Evolutionary conservation across 129 eudicot species (phyloP), one percentile per base, ranked within the genome.

Genomic region (Chrysanthemum makinoi): DNA sequence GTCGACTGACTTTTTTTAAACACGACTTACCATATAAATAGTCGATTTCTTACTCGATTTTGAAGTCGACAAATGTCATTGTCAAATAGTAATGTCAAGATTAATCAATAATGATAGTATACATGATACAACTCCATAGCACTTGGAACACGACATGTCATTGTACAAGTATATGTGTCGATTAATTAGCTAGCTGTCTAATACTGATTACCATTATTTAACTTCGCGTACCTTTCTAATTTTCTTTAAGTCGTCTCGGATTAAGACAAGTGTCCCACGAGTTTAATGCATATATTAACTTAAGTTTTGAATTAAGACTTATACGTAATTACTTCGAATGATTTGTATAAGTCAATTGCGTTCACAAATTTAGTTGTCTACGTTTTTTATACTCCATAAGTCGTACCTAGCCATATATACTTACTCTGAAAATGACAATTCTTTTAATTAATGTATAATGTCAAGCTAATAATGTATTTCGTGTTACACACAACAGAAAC

Each of bases 231-330:
- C 6, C 50, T 63, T 30, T 30, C 68, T 3, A 63, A 28, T 62
- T 30, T 62, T 62, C 13, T 0, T 62, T 14, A 16, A 62, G 22
- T 35, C 24, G 22, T 28, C 67, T 62, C 14, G 67, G 6, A 28
- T 33, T 30, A 35, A 28, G 67, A 62, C 67, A 62, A 15, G 67
- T 62, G 67, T 62, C 67, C 1, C 15, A 16, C 13, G 35, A 62
- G 0, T 30, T 62, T 48, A 62, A 62, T 15, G 22, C 50, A 15
- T 62, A 62, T 33, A 10, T 61, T 61, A 28, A 30, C 39, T 30
- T 30, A 30, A 30, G 1, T 50, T 30, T 62, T 62, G 1, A 15
- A 63, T n/a, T 35, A 15, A 30, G 8, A 30, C 50, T 15, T 15
- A 6, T 28, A 62, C 48, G 68, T 62, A 35, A 33, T 17, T 62